phyloP scores from a whole-genome alignment of 495 filamentous ascomycete genomes.

The Xylaria intraflava region DNA sequence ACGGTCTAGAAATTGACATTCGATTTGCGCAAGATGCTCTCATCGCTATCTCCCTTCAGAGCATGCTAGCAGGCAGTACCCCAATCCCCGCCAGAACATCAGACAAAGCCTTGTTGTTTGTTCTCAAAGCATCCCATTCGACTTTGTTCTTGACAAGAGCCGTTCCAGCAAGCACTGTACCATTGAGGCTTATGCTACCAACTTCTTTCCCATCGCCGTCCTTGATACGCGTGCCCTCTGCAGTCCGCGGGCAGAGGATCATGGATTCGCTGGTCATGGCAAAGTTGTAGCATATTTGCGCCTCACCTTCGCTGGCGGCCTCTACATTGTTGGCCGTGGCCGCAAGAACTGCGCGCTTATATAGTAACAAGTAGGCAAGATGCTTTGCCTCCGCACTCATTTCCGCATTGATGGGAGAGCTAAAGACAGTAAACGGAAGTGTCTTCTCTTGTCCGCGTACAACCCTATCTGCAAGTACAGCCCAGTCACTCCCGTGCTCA shows the following conservation, averaged over 20 bases:
- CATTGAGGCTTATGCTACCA: constrained; percentile 63
- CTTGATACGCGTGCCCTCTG: constrained; percentile 35
- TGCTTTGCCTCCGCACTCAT: constrained; percentile 26
- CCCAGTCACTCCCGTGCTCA: constrained; percentile 30
- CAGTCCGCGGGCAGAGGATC: constrained; percentile 59
- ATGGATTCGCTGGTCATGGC: constrained; percentile 64
- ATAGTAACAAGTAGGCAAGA: constrained; percentile 40
- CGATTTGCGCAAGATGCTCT: neutral
- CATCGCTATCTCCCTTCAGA: neutral
- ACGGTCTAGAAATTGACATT: constrained; percentile 6
- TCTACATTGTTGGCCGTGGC: constrained; percentile 17
- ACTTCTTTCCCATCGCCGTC: constrained; percentile 35
- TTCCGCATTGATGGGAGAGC: constrained; percentile 16
- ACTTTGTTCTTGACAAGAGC: constrained; percentile 67
- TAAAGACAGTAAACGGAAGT: constrained; percentile 28
- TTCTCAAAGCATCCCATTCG: constrained; percentile 61
- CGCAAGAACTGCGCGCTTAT: constrained; percentile 42
- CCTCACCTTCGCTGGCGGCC: constrained; percentile 33
- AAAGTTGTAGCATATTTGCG: constrained; percentile 70
- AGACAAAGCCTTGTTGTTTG: constrained; percentile 44
- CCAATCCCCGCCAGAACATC: constrained; percentile 56
- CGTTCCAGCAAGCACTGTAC: constrained; percentile 73
- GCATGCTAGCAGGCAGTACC: constrained; percentile 31
- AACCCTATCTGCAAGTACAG: constrained; percentile 46
- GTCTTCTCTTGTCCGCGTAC: constrained; percentile 16